Conservation (phyloP, 139 green algal species). For the Micractinium sp. region DNA sequence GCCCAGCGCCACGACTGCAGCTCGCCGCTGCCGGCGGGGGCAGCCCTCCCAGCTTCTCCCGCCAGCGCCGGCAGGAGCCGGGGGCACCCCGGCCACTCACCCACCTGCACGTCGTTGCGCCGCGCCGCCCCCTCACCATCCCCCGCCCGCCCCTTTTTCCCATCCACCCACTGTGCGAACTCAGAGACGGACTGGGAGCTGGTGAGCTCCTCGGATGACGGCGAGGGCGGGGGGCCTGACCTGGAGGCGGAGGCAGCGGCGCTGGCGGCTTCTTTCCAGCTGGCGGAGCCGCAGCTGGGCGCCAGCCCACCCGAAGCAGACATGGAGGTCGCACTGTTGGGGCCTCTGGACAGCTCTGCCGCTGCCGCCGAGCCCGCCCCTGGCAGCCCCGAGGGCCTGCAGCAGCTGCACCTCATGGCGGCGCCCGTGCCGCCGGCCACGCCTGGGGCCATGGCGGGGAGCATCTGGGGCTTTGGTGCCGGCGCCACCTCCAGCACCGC, state of each 20-base stretch:
- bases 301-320: neutral
- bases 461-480: neutral
- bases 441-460: neutral
- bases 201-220: slow-evolving; percentile 16
- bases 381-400: slow-evolving; percentile 14
- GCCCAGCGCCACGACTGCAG: neutral
- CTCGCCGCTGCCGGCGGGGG: neutral
- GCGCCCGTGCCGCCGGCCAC: neutral
- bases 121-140: neutral
- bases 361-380: neutral
- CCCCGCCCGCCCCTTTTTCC: neutral
- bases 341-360: neutral
- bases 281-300: neutral
- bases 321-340: neutral
- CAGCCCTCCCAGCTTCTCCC: neutral
- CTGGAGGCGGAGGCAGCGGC: neutral
- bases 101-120: neutral
- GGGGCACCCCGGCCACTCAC: neutral
- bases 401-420: slow-evolving; percentile 13
- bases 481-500: no score
- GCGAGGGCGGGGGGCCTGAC: neutral
- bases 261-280: slow-evolving; percentile 2
- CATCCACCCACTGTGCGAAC: neutral
- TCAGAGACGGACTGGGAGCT: slow-evolving; percentile 11
- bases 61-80: neutral